phyloP scores from a whole-genome alignment of 2,329 filamentous ascomycete genomes.

The Aspergillus sp. region DNA sequence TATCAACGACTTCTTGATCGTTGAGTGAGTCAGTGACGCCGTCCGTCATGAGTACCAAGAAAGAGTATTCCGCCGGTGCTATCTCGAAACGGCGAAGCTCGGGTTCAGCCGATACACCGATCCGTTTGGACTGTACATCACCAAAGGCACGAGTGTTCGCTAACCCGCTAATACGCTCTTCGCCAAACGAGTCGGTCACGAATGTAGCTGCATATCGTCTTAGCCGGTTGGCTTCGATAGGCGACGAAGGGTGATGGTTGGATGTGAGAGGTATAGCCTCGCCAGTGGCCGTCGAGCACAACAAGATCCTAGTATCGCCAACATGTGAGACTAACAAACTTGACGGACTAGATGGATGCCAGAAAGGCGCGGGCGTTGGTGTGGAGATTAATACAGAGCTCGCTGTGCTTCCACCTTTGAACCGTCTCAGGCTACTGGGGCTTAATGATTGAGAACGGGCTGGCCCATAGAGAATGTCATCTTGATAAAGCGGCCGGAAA shows the following conservation, averaged over 20 bases:
- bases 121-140: slow-evolving; percentile 85
- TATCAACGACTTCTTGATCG: slow-evolving; percentile 95
- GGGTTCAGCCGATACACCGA: slow-evolving; percentile 92
- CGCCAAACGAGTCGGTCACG: slow-evolving; percentile 93
- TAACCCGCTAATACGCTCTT: slow-evolving; percentile 89
- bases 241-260: slow-evolving; percentile 89
- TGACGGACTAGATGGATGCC: slow-evolving; percentile 84
- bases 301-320: slow-evolving; percentile 85
- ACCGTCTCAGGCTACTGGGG: slow-evolving; percentile 75
- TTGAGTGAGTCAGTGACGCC: slow-evolving; percentile 81
- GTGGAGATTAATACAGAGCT: slow-evolving; percentile 90
- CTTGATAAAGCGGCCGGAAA: slow-evolving; percentile 78
- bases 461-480: slow-evolving; percentile 75
- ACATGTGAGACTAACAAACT: slow-evolving; percentile 87
- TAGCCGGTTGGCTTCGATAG: slow-evolving; percentile 77
- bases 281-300: slow-evolving; percentile 84
- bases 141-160: slow-evolving; percentile 95
- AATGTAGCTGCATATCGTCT: slow-evolving; percentile 84
- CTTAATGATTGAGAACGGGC: slow-evolving; percentile 43
- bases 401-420: slow-evolving; percentile 91
- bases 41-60: slow-evolving; percentile 84
- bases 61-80: slow-evolving; percentile 79
- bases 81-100: slow-evolving; percentile 80
- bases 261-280: slow-evolving; percentile 77
- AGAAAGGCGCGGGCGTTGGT: slow-evolving; percentile 86